Base-by-base conservation (phyloP, 169 alveolate genomes). In the Theileria orientalis region DNA sequence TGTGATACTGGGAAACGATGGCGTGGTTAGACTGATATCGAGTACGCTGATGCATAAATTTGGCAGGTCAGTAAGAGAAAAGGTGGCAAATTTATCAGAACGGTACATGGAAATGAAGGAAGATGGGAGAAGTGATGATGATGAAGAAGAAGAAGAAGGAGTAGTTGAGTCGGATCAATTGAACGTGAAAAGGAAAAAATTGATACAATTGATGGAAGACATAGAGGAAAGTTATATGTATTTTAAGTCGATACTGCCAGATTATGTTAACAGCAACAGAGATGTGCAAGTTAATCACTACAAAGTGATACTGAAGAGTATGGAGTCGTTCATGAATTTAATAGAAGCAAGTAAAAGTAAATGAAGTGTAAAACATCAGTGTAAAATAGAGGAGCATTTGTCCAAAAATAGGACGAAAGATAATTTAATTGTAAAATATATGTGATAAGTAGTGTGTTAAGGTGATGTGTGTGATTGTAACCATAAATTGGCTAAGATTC, bases 221-320 rank as follows among this genome's bases (percentile, higher is more conserved):
- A n/a, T 29, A 21, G 60, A 21, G 19, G 66, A 56, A 16, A n/a
- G 2, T 6, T 56, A 56, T 30, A n/a, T 56, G 19, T 29, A 56
- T 1, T 56, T 56, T 56, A 56, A 56, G 37, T 56, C 66, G 16
- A 0, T 40, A 27, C 21, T 56, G 23, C 66, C 66, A 8, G 66
- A 56, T 6, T 56, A 56, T 30, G 37, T 56, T n/a, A 56, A 56
- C 21, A 56, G 13, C 21, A 37, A 30, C 13, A 33, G 21, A 56
- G 21, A 30, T 27, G 37, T 56, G 14, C 66, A 56, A 9, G 37
- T n/a, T 27, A 23, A 30, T 9, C 21, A 30, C 42, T 56, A 56
- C 21, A 23, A 32, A 9, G 29, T 23, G 37, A 30, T 56, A 27
- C 37, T 56, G 44, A 33, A 30, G 14, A 56, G 21, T 30, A 56